Conservation (phyloP, 345 rosid species). For the Camelina neglecta region DNA sequence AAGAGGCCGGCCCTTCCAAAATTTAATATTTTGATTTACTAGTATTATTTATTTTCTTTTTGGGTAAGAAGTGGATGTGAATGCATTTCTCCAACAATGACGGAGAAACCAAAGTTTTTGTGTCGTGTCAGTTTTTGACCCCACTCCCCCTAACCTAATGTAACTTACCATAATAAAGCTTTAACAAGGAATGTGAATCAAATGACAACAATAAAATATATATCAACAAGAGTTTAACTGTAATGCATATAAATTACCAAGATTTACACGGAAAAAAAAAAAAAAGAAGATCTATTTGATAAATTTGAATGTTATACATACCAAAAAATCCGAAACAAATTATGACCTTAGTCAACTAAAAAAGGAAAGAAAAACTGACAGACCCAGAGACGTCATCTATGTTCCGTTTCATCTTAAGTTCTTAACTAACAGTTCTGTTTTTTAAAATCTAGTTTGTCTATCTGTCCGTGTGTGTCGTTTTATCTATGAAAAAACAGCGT, state of each 20-base stretch:
- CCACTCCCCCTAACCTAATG: constrained; percentile 22
- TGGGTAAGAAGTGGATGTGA: constrained; percentile 37
- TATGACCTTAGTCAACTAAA: neutral
- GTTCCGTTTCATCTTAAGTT: neutral
- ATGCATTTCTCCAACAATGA: constrained; percentile 58
- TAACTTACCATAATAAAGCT: too few species aligned
- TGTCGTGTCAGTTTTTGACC: constrained; percentile 42
- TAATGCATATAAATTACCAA: too few species aligned
- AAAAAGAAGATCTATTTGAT: too few species aligned
- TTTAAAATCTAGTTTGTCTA: neutral
- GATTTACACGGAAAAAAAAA: too few species aligned
- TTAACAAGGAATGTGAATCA: too few species aligned
- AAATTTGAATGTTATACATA: too few species aligned
- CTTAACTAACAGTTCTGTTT: neutral
- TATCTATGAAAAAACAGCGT: constrained; percentile 2
- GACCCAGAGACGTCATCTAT: neutral
- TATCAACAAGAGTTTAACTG: too few species aligned
- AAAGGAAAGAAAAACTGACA: neutral
- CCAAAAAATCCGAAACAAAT: neutral
- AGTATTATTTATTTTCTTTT: neutral
- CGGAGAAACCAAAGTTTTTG: constrained; percentile 61
- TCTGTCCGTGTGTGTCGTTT: neutral
- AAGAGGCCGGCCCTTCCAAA: neutral
- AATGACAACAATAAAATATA: too few species aligned
- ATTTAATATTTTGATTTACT: neutral